These are phyloP conservation scores for Bryum argenteum DNA, from an alignment of 225 moss, liverwort and hornwort genomes.

Conservation along the genomic window DNA sequence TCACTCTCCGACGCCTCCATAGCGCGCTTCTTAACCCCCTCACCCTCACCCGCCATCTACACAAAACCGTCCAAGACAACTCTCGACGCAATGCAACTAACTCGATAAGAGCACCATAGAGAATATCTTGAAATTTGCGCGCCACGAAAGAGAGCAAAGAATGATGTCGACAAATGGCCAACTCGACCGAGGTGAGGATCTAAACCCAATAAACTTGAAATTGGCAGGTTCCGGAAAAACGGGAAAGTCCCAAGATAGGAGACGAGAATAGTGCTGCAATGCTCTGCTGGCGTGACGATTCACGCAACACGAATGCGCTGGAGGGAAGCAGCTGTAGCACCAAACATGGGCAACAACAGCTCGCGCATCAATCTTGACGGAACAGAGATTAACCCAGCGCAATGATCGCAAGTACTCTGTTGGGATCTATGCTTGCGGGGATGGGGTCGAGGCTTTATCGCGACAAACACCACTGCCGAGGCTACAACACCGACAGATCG, in stretches of 20 bases:
- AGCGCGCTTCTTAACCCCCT: slow-evolving; percentile 4
- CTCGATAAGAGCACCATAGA: no score
- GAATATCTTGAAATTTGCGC: no score
- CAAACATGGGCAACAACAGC: not conserved
- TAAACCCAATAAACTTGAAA: not conserved
- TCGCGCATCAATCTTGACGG: not conserved
- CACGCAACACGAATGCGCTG: not conserved
- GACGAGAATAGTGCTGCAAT: slow-evolving; percentile 8
- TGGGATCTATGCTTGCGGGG: not conserved
- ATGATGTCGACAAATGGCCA: not conserved
- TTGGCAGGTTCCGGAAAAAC: not conserved
- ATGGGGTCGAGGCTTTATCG: not conserved
- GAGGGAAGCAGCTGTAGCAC: not conserved
- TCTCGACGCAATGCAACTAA: no score
- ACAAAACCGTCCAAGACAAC: not conserved
- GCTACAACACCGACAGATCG: slow-evolving; percentile 17
- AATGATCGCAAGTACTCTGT: not conserved
- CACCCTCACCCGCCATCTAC: slow-evolving; percentile 35
- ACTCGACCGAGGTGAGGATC: not conserved
- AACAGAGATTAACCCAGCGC: not conserved
- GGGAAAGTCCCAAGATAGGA: not conserved
- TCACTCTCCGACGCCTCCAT: slow-evolving; percentile 28
- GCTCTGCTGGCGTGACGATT: slow-evolving; percentile 21
- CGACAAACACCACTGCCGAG: not conserved
- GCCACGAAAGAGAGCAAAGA: not conserved